A percentile compares a stretch with the other conserved stretches of the same genome.
Evolutionary conservation across 2,329 filamentous ascomycete species (phyloP).

Genomic region (Clarireedia monteithiana): DNA sequence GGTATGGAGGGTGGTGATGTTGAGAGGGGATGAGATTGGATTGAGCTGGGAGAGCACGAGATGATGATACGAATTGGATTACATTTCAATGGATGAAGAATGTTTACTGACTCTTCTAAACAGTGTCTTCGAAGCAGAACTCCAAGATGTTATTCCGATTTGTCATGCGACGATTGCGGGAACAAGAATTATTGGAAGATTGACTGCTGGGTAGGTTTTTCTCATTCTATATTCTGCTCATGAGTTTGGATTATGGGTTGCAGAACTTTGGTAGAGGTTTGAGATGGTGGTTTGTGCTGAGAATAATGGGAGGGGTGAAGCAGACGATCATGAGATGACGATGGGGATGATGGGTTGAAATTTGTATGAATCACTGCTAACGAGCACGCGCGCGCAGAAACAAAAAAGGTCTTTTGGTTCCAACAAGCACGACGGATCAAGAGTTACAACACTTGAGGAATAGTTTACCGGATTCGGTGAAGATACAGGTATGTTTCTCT

Average conservation of each 20-base stretch:
- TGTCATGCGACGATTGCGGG: constrained; percentile 95
- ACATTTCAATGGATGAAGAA: no score
- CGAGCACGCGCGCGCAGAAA: constrained; percentile 48
- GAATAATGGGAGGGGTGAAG: background rate
- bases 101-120: background rate
- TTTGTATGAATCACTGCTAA: constrained; percentile 11
- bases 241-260: background rate
- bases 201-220: constrained; percentile 73
- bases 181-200: constrained; percentile 87
- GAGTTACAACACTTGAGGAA: constrained; percentile 97
- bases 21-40: no score
- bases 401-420: constrained; percentile 92
- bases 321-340: background rate
- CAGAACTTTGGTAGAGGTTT: background rate
- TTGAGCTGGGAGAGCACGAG: no score
- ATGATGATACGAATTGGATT: no score
- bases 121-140: constrained; percentile 92
- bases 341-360: background rate
- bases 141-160: constrained; percentile 95
- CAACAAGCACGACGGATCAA: constrained; percentile 93
- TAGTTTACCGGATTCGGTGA: constrained; percentile 81
- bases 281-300: background rate
- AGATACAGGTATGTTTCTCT: constrained; percentile 51
- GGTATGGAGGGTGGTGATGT: no score
- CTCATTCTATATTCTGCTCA: background rate